A percentile compares a stretch with the other conserved stretches of the same genome.
These are phyloP conservation scores for Cicer bijugum DNA, from an alignment of 306 rosid genomes.

Conservation along the genomic window DNA sequence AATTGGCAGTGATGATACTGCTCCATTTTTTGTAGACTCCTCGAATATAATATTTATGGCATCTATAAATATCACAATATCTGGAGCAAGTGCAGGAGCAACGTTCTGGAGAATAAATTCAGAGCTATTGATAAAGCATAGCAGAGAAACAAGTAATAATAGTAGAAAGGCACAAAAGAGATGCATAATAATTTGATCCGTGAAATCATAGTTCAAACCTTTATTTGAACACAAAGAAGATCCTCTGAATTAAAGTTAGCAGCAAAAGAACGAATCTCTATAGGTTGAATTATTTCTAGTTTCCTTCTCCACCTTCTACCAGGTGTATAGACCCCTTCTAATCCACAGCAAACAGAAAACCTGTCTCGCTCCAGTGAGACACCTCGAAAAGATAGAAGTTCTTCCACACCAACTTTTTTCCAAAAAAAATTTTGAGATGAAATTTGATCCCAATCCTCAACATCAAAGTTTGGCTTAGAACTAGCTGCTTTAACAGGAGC, in stretches of 20 bases:
- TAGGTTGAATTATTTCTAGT: conserved; percentile 85
- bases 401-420: conserved; percentile 58
- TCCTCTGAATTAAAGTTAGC: conserved; percentile 91
- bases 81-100: conserved; percentile 77
- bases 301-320: conserved; percentile 97
- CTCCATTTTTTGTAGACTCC: conserved; percentile 70
- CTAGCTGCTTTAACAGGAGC: conserved; percentile 67
- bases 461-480: conserved; percentile 82
- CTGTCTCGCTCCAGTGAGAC: conserved; percentile 84
- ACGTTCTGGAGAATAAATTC: conserved; percentile 67
- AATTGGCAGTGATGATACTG: conserved; percentile 70
- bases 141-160: conserved; percentile 21
- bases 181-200: conserved; percentile 39
- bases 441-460: conserved; percentile 76
- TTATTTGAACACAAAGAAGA: conserved; percentile 85
- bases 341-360: conserved; percentile 91
- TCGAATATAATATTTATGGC: conserved; percentile 82
- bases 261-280: conserved; percentile 78
- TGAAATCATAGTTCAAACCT: conserved; percentile 61
- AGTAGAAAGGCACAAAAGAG: conserved; percentile 26
- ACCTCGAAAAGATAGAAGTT: conserved; percentile 88
- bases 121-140: conserved; percentile 40
- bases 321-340: conserved; percentile 84
- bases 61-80: conserved; percentile 83
- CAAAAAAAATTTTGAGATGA: conserved; percentile 59